Percentiles rank a stretch among this genome's conserved stretches.
phyloP scores from a whole-genome alignment of 139 green algal genomes.

The Zygnema cylindricum region DNA sequence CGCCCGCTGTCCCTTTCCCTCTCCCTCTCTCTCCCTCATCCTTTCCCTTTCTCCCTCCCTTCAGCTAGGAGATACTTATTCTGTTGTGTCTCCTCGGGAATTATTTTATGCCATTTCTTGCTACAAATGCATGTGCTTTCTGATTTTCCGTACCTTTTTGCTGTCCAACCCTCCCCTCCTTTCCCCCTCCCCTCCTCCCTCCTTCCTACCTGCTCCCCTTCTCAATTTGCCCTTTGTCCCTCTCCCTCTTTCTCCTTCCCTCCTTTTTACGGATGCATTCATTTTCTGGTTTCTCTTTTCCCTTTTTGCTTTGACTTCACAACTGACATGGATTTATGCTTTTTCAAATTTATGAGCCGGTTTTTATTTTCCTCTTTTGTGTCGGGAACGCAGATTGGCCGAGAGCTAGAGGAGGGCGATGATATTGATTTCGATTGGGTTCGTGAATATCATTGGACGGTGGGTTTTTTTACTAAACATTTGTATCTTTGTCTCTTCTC shows the following conservation, averaged over 20 bases:
- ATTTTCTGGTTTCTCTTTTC: no score
- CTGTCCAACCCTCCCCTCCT: neutral
- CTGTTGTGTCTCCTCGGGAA: no score
- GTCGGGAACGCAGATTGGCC: conserved; percentile 5
- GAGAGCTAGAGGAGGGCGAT: conserved; percentile 7
- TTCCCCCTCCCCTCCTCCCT: neutral
- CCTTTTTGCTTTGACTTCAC: no score
- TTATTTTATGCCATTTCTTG: neutral
- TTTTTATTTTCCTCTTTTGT: no score
- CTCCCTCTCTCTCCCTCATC: no score
- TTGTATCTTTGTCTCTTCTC: no score
- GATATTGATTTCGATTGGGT: conserved; percentile 27
- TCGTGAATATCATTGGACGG: conserved; percentile 46
- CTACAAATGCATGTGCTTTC: neutral
- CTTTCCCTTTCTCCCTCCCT: no score
- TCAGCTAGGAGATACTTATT: no score
- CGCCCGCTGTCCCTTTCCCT: no score
- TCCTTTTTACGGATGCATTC: neutral
- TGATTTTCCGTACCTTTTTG: neutral
- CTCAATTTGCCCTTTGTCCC: no score
- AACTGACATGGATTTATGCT: no score
- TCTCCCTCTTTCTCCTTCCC: neutral
- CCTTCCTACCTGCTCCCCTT: neutral
- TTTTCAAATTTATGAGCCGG: no score
- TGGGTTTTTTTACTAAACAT: neutral